These are phyloP conservation scores for Sanguinoderma infundibulare DNA, from an alignment of 1,284 basidiomycete genomes.

Conservation along the genomic window DNA sequence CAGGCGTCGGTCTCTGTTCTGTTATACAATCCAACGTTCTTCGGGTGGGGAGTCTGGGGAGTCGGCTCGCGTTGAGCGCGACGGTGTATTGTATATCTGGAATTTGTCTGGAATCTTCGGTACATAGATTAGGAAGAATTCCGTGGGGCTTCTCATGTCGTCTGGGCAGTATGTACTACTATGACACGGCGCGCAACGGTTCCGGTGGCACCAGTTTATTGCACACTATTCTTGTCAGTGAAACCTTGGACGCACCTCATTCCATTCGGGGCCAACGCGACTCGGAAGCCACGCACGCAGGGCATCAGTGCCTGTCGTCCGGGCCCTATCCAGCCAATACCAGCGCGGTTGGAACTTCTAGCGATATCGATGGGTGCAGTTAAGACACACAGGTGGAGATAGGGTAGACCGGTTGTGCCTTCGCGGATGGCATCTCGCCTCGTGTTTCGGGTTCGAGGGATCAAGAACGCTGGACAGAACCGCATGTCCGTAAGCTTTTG, in stretches of 20 bases:
- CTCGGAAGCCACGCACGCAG: neutral
- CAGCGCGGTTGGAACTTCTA: neutral
- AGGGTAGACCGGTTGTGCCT: neutral
- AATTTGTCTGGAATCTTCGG: too few species aligned
- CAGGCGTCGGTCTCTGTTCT: neutral
- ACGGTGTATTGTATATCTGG: neutral
- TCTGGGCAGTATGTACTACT: neutral
- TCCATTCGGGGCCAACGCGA: neutral
- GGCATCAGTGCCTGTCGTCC: neutral
- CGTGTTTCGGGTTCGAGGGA: neutral
- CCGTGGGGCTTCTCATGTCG: neutral
- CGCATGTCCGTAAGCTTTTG: neutral
- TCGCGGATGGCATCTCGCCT: neutral
- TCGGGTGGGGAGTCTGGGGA: too few species aligned
- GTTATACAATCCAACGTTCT: neutral
- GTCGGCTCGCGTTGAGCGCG: conserved; percentile 1
- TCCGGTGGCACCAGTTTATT: neutral
- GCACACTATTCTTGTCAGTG: neutral
- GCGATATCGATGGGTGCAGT: neutral
- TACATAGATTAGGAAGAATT: neutral
- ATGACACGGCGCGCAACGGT: neutral
- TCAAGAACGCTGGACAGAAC: neutral
- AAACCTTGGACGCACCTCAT: neutral
- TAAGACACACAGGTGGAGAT: neutral
- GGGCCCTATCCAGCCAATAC: neutral